A percentile compares a stretch with the other conserved stretches of the same genome.
Evolutionary conservation across 371 early-diverging fungal species (phyloP).

Genomic region (Actinomucor elegans): DNA sequence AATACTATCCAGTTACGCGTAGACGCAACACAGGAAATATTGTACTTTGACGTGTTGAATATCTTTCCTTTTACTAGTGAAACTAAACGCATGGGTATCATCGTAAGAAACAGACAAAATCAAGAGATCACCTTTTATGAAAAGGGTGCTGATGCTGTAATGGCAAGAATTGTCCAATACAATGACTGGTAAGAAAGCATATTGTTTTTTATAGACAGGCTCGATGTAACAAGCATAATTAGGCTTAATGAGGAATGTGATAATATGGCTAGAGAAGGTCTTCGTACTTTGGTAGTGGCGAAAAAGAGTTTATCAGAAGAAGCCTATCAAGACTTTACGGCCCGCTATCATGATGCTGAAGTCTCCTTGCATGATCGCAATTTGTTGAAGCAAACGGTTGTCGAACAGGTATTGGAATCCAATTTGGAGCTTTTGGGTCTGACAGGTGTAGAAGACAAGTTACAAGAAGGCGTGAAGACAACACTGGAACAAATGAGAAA

Average conservation of each 20-base stretch:
- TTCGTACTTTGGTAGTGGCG: conserved; percentile 97
- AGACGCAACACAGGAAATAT: conserved; percentile 36
- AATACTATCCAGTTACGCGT: conserved; percentile 72
- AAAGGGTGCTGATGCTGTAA: conserved; percentile 99
- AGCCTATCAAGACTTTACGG: conserved; percentile 68
- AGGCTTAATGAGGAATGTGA: conserved; percentile 98
- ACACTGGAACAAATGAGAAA: conserved; percentile 94
- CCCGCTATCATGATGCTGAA: conserved; percentile 72
- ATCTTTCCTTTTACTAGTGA: conserved; percentile 98
- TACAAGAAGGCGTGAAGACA: conserved; percentile 94
- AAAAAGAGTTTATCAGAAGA: conserved; percentile 82
- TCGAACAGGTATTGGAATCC: conserved; percentile 73
- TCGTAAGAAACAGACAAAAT: conserved; percentile 72
- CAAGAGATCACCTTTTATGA: conserved; percentile 83
- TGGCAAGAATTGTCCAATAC: conserved; percentile 88
- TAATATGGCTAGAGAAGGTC: conserved; percentile 98
- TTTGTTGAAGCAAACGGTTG: conserved; percentile 68
- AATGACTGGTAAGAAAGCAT: no score
- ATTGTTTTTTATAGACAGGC: no score
- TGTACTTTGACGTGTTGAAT: conserved; percentile 83
- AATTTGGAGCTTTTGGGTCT: conserved; percentile 95
- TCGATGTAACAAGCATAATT: no score
- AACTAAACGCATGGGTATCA: conserved; percentile 99
- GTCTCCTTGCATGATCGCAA: conserved; percentile 73
- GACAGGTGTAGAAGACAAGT: conserved; percentile 99